Evolutionary conservation across 768 basidiomycete species (phyloP).

Genomic region (Steccherinum ochraceum): DNA sequence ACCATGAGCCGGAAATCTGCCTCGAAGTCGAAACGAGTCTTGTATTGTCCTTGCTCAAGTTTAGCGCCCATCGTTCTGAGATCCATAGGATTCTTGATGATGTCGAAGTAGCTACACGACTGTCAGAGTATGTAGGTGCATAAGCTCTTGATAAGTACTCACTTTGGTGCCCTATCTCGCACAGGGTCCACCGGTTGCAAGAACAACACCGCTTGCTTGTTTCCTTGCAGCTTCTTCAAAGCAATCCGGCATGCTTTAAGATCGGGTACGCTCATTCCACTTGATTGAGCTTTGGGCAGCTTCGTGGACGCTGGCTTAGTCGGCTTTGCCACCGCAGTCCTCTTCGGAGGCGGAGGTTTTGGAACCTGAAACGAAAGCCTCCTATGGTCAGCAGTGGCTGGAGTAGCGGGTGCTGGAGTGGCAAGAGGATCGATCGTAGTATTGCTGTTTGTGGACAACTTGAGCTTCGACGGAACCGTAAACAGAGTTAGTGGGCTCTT

Average conservation of each 20-base stretch:
- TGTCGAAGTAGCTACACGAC: slow-evolving; percentile 70
- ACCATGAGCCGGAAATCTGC: slow-evolving; percentile 87
- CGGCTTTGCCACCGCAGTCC: slow-evolving; percentile 19
- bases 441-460: slow-evolving; percentile 34
- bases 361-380: slow-evolving; percentile 5
- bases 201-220: slow-evolving; percentile 74
- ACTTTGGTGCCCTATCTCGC: slow-evolving; percentile 86
- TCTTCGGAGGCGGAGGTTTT: slow-evolving; percentile 14
- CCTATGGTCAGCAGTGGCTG: slow-evolving; percentile 13
- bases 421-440: slow-evolving; percentile 16
- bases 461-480: slow-evolving; percentile 50
- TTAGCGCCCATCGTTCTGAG: slow-evolving; percentile 84
- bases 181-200: slow-evolving; percentile 94
- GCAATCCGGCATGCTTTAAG: slow-evolving; percentile 68
- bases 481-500: slow-evolving; percentile 22
- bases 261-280: slow-evolving; percentile 75
- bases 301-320: slow-evolving; percentile 29
- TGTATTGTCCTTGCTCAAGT: slow-evolving; percentile 80
- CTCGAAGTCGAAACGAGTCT: slow-evolving; percentile 76
- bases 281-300: slow-evolving; percentile 63
- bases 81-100: slow-evolving; percentile 94
- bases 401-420: slow-evolving; percentile 19
- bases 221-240: slow-evolving; percentile 69
- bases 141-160: slow-evolving; percentile 23
- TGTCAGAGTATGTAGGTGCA: slow-evolving; percentile 5